Percentiles rank a stretch among this genome's conserved stretches.
Conservation (phyloP, 345 rosid genomes). For the Eucalyptus rudis region DNA sequence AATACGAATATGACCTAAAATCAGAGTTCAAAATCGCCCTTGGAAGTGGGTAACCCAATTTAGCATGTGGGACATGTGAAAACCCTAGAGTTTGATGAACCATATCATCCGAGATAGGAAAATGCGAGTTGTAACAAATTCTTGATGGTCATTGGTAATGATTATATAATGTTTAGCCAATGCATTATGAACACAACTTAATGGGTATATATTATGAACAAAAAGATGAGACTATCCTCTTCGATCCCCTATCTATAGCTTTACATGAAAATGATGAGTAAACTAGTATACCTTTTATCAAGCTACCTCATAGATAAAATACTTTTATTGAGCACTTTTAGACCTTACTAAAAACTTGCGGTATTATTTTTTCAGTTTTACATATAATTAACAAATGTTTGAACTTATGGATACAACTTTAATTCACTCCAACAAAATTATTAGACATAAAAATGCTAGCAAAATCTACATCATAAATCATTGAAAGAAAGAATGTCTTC, state of each 20-base stretch:
- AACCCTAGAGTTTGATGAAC: not conserved
- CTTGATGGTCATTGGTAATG: not conserved
- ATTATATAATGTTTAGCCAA: not conserved
- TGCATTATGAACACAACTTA: not conserved
- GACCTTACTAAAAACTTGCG: not conserved
- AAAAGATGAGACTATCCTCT: not conserved
- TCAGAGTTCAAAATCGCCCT: not conserved
- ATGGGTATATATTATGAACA: not conserved
- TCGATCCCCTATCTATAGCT: not conserved
- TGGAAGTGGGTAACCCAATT: not conserved
- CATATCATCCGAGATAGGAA: not conserved
- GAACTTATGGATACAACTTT: not conserved
- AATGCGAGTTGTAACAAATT: not conserved
- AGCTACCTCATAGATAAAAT: not conserved
- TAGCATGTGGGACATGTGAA: not conserved
- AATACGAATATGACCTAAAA: not conserved
- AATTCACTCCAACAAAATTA: not conserved
- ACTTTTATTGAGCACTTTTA: not conserved
- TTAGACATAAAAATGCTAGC: not conserved
- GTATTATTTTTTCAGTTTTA: not conserved
- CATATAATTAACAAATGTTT: not conserved
- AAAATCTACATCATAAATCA: not conserved
- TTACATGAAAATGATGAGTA: not conserved
- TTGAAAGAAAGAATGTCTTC: not conserved
- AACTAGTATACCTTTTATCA: not conserved